These are phyloP conservation scores for Lathyrus sativus DNA, from an alignment of 306 rosid genomes.

Conservation along the genomic window DNA sequence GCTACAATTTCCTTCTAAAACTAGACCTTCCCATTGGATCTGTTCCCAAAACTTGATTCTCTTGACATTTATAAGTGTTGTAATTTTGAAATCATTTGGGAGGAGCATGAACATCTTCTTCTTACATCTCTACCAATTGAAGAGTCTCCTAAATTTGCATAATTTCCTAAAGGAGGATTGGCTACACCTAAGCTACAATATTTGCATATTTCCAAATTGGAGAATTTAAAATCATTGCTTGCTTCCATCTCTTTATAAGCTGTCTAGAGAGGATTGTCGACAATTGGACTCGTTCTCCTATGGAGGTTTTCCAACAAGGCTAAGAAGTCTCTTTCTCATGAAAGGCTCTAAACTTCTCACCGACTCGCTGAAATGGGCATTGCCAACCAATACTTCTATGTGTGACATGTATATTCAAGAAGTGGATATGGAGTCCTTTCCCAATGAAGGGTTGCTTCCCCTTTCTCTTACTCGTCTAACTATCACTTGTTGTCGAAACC, in stretches of 20 bases:
- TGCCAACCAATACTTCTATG: background rate
- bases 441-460: constrained; percentile 32
- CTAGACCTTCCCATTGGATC: constrained; percentile 10
- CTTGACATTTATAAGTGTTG: accelerated
- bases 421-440: constrained; percentile 30
- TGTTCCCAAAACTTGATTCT: background rate
- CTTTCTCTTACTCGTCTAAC: background rate
- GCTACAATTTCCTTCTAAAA: background rate
- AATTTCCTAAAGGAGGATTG: constrained; percentile 11
- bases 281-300: background rate
- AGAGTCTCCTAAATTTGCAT: constrained; percentile 15
- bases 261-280: background rate
- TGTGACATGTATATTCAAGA: accelerated
- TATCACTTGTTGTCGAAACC: background rate
- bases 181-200: background rate
- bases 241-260: constrained; percentile 13
- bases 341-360: background rate
- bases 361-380: background rate
- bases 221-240: constrained; percentile 21
- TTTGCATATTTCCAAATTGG: accelerated
- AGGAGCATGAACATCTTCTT: background rate
- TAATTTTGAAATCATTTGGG: constrained; percentile 1
- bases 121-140: background rate
- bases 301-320: background rate
- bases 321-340: background rate